phyloP scores from a whole-genome alignment of 2,329 filamentous ascomycete species.

The Fusarium domesticum region DNA sequence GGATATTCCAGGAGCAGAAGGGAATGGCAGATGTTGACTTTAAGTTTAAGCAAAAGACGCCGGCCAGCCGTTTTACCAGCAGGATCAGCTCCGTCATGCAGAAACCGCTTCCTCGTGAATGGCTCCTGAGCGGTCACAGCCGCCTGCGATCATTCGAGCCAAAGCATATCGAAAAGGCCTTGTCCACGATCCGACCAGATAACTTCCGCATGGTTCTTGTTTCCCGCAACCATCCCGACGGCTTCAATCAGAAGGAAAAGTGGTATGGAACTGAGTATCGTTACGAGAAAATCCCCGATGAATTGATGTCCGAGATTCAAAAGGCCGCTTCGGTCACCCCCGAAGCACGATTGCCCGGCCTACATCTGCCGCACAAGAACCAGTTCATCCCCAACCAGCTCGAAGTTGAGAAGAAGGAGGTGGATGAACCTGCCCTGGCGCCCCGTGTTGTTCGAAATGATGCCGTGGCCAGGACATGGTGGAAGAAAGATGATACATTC shows the following conservation, averaged over 20 bases:
- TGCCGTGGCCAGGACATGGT: slow-evolving; percentile 78
- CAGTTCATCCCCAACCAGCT: slow-evolving; percentile 93
- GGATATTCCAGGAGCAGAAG: slow-evolving; percentile 93
- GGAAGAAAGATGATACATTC: slow-evolving; percentile 97
- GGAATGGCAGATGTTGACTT: slow-evolving; percentile 90
- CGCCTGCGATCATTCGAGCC: slow-evolving; percentile 78
- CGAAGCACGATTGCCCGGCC: slow-evolving; percentile 60
- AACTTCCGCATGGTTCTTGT: slow-evolving; percentile 85
- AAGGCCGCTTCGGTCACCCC: slow-evolving; percentile 58
- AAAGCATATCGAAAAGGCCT: slow-evolving; percentile 67
- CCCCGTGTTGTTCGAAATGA: slow-evolving; percentile 87
- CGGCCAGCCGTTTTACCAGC: slow-evolving; percentile 85
- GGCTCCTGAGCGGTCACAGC: slow-evolving; percentile 77
- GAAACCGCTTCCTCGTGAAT: slow-evolving; percentile 79
- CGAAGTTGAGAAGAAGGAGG: slow-evolving; percentile 90
- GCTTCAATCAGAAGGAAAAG: slow-evolving; percentile 85
- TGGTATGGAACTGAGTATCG: slow-evolving; percentile 98
- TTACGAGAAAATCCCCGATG: slow-evolving; percentile 71
- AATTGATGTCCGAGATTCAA: slow-evolving; percentile 70
- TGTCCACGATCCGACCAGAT: slow-evolving; percentile 75
- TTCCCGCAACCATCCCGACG: slow-evolving; percentile 77
- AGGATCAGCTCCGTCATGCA: slow-evolving; percentile 86
- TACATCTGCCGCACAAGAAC: slow-evolving; percentile 89
- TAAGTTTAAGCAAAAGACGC: slow-evolving; percentile 89
- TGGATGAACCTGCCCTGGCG: slow-evolving; percentile 67